Base-by-base conservation (phyloP, 306 rosid species). In the Vigna unguiculata region DNA sequence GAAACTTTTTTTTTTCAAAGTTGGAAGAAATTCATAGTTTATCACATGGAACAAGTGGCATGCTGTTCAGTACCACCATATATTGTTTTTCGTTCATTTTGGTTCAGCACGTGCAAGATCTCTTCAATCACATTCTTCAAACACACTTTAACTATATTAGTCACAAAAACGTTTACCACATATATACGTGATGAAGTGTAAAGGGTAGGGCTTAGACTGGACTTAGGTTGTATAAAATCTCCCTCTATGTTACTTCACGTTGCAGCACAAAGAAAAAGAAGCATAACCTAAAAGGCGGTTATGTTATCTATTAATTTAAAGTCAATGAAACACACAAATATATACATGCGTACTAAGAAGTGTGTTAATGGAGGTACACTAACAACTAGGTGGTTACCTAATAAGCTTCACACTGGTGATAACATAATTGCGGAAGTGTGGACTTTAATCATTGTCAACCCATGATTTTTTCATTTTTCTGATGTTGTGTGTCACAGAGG, bases 121-220 rank as follows among this genome's bases (percentile, higher is more conserved):
- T n/a, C 59, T 59, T 51, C 49, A 75, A 60, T 48, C 45, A 4
- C 40, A 12, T 46, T 60, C 69, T 45, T 64, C 13, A 34, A 76
- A 48, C 24, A 53, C 75, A 66, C 78, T 55, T 69, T 49, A 54
- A 74, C 34, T 46, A 40, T 76, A 65, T 66, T 47, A 51, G 72
- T 64, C 36, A 16, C 47, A 47, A 24, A 28, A 25, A 34, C n/a
- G 30, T 72, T 72, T 78, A 64, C 81, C 38, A 14, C 65, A 24
- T 20, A 38, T 71, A 63, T 81, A 78, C 86, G 88, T 81, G 83
- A 85, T 78, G 83, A 57, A 85, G 72, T 78, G 88, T 82, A 85
- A 85, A 82, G 88, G 80, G 25, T 71, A 53, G 58, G 32, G 11
- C 55, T 67, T 71, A 22, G 68, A 75, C 55, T 76, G 72, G 84